These are phyloP conservation scores for Fulvia fulva DNA, from an alignment of 2,329 filamentous ascomycete genomes.

Conservation along the genomic window DNA sequence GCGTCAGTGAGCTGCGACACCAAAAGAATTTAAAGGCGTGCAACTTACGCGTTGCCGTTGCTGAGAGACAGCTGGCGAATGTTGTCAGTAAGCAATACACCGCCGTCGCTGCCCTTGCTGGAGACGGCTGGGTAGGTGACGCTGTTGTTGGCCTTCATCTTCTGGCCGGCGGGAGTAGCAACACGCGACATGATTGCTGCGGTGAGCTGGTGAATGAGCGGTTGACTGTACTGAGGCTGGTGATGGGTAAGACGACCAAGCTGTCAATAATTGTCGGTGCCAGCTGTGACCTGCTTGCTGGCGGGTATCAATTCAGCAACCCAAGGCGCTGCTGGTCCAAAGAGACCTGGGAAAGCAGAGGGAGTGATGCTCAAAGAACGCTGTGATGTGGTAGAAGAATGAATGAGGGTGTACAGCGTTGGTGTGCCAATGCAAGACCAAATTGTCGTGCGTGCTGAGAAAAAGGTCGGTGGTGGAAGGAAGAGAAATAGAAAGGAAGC, in stretches of 20 bases:
- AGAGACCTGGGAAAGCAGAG: not conserved
- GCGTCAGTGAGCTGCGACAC: not conserved
- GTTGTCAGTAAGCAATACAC: not conserved
- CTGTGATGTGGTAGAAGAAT: not conserved
- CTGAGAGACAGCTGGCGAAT: not conserved
- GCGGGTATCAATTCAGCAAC: not conserved
- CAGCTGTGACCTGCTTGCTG: not conserved
- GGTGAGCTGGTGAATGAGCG: not conserved
- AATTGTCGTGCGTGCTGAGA: not conserved
- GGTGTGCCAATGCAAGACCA: not conserved
- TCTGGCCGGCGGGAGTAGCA: not conserved
- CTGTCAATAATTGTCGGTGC: not conserved
- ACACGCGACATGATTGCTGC: not conserved
- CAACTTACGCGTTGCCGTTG: not conserved
- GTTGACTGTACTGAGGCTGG: not conserved
- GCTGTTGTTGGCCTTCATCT: not conserved
- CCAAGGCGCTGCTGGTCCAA: not conserved
- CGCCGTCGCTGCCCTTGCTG: not conserved
- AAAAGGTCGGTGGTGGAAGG: not conserved
- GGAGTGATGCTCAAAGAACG: not conserved
- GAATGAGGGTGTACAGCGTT: not conserved
- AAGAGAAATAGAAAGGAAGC: not conserved
- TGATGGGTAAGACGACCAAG: not conserved
- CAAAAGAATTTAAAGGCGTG: too few relatives aligned
- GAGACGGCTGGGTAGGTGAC: not conserved